Base-by-base conservation (phyloP, 257 asterid genomes). In the Penstemon davidsonii region DNA sequence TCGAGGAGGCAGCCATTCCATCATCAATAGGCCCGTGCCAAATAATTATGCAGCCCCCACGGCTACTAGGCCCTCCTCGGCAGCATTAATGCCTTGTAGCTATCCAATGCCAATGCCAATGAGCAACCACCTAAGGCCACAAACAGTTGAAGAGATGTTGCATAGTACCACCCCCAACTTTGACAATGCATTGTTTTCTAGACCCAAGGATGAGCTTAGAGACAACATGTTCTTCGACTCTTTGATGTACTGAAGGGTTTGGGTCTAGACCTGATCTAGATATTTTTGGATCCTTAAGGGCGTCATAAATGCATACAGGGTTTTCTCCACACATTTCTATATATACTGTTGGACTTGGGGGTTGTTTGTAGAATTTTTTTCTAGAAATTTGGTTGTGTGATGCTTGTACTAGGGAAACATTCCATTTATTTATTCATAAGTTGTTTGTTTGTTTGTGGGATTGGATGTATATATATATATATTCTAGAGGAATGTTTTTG, bases 191-290 rank as follows among this genome's bases (percentile, higher is more conserved):
- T 40, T 47, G 57, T 78, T 72, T 63, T 54, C 88, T 1, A 76
- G 77, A 58, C 71, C 88, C 25, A 86, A 84, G 78, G 90, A 83
- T 19, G 96, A 90, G 70, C 85, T 89, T 1, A 75, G 88, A 67
- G 95, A 85, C 33, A 90, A 87, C 76, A 8, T 66, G 83, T 86
- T 88, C 69, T 49, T 80, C 10, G 90, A 82, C 4, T 84, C 91
- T 3, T 67, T 78, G 62, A 57, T 78, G 3, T 78, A 67, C 69
- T 85, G 75, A 73, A 63, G 33, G 33, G 33, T 19, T 54, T 55
- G 37, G 12, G 7, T 8, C 3, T 6, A 12, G 55, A 51, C 8
- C 11, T 2, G 33, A 25, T 46, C 15, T 9, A 58, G 5, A 4
- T 0, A 58, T 4, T 8, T 36, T 18, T 58, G 53, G 18, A 0